A percentile compares a stretch with the other conserved stretches of the same genome.
Conservation (phyloP, 2,329 filamentous ascomycete genomes). For the Fusarium abutilonis region DNA sequence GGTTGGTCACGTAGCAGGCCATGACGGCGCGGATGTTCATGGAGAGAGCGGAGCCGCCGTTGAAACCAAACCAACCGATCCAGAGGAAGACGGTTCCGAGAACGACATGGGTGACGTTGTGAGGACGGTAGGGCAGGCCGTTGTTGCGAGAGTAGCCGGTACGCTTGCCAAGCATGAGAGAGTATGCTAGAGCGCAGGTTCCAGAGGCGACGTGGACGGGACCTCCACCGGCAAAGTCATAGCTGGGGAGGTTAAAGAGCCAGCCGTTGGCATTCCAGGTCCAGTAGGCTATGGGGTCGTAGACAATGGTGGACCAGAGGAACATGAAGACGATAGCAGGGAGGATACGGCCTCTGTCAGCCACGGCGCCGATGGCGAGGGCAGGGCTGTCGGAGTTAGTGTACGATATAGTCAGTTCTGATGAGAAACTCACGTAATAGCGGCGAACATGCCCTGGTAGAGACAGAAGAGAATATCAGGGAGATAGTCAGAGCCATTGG, state of each 20-base stretch:
- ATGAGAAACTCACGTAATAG: slow-evolving; percentile 75
- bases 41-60: slow-evolving; percentile 82
- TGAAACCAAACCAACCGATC: slow-evolving; percentile 98
- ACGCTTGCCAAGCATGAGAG: slow-evolving; percentile 77
- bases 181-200: slow-evolving; percentile 76
- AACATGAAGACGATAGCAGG: slow-evolving; percentile 74
- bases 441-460: slow-evolving; percentile 90
- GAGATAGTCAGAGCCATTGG: slow-evolving; percentile 75
- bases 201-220: slow-evolving; percentile 80
- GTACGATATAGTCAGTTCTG: neutral
- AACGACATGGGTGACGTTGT: slow-evolving; percentile 79
- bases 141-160: slow-evolving; percentile 68
- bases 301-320: slow-evolving; percentile 76
- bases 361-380: slow-evolving; percentile 68
- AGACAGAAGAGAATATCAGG: slow-evolving; percentile 87
- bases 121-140: slow-evolving; percentile 73
- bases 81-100: slow-evolving; percentile 81
- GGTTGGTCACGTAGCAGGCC: slow-evolving; percentile 88
- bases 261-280: slow-evolving; percentile 81
- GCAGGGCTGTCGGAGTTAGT: slow-evolving; percentile 55
- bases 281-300: slow-evolving; percentile 79
- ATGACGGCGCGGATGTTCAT: slow-evolving; percentile 89
- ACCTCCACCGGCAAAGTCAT: slow-evolving; percentile 80
- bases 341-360: slow-evolving; percentile 69
- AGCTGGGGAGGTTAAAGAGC: slow-evolving; percentile 73